A percentile compares a stretch with the other conserved stretches of the same genome.
These are phyloP conservation scores for Aspergillus sclerotialis DNA, from an alignment of 2,329 filamentous ascomycete species.

Conservation along the genomic window DNA sequence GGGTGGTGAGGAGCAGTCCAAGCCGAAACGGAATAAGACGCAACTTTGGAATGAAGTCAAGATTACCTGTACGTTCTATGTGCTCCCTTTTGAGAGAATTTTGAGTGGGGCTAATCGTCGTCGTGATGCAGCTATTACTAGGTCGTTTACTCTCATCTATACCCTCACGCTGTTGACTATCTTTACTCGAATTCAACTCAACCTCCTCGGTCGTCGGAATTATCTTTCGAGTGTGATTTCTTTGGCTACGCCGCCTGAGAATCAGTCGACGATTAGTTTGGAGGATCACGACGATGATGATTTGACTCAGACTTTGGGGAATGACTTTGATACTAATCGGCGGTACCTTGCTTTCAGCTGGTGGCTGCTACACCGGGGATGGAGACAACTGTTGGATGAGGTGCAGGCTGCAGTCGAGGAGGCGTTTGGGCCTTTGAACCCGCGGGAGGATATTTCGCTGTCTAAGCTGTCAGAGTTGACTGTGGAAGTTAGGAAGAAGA, in stretches of 20 bases:
- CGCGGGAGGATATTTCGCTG: slow-evolving; percentile 78
- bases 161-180: slow-evolving; percentile 82
- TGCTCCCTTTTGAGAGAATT: neutral
- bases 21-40: slow-evolving; percentile 71
- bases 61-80: slow-evolving; percentile 64
- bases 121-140: slow-evolving; percentile 76
- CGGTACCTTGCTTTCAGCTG: slow-evolving; percentile 95
- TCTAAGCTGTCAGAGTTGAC: slow-evolving; percentile 73
- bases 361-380: slow-evolving; percentile 92
- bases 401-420: slow-evolving; percentile 83
- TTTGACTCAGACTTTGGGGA: slow-evolving; percentile 76
- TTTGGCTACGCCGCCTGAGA: slow-evolving; percentile 67
- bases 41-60: slow-evolving; percentile 98
- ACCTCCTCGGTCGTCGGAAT: slow-evolving; percentile 88
- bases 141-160: slow-evolving; percentile 87
- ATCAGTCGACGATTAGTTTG: slow-evolving; percentile 71
- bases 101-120: slow-evolving; percentile 8
- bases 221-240: slow-evolving; percentile 95
- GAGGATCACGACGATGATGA: slow-evolving; percentile 95
- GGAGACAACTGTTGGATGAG: slow-evolving; percentile 70
- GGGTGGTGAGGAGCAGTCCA: slow-evolving; percentile 39
- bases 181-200: slow-evolving; percentile 90
- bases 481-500: slow-evolving; percentile 71
- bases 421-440: slow-evolving; percentile 82
- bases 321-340: slow-evolving; percentile 92